These are phyloP conservation scores for Maudiozyma barnettii DNA, from an alignment of 805 yeast species.

Conservation along the genomic window DNA sequence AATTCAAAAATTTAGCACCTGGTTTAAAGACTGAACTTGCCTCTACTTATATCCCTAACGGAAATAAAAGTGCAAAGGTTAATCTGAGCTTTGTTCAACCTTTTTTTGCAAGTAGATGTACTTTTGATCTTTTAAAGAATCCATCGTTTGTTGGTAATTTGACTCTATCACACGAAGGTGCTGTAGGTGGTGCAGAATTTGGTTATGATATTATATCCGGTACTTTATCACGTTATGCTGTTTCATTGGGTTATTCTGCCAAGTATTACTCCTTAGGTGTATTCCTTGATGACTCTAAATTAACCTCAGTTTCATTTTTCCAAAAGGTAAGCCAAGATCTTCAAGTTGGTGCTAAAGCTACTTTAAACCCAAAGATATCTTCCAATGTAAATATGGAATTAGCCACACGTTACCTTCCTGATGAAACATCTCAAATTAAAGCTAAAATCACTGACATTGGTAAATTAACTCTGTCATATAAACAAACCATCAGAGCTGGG, in stretches of 20 bases:
- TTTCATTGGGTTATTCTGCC: slow-evolving; percentile 87
- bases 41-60: slow-evolving; percentile 78
- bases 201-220: slow-evolving; percentile 94
- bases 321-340: slow-evolving; percentile 85
- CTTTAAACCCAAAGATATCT: slow-evolving; percentile 72
- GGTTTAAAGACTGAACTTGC: slow-evolving; percentile 90
- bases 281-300: slow-evolving; percentile 76
- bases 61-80: slow-evolving; percentile 79
- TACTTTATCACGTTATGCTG: slow-evolving; percentile 85
- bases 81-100: slow-evolving; percentile 89
- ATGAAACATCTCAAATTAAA: slow-evolving; percentile 81
- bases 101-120: slow-evolving; percentile 86
- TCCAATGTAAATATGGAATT: slow-evolving; percentile 86
- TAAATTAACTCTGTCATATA: slow-evolving; percentile 85
- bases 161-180: slow-evolving; percentile 90
- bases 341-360: slow-evolving; percentile 97
- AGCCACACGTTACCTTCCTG: slow-evolving; percentile 90
- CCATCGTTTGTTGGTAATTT: slow-evolving; percentile 93
- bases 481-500: slow-evolving; percentile 92
- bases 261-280: slow-evolving; percentile 65
- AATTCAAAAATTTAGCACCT: slow-evolving; percentile 84
- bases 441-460: slow-evolving; percentile 96
- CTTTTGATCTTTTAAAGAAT: slow-evolving; percentile 90
- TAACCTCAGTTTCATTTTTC: slow-evolving; percentile 92
- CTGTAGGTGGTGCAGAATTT: slow-evolving; percentile 94